phyloP scores from a whole-genome alignment of 2,329 filamentous ascomycete species.

The Colletotrichum sp. region DNA sequence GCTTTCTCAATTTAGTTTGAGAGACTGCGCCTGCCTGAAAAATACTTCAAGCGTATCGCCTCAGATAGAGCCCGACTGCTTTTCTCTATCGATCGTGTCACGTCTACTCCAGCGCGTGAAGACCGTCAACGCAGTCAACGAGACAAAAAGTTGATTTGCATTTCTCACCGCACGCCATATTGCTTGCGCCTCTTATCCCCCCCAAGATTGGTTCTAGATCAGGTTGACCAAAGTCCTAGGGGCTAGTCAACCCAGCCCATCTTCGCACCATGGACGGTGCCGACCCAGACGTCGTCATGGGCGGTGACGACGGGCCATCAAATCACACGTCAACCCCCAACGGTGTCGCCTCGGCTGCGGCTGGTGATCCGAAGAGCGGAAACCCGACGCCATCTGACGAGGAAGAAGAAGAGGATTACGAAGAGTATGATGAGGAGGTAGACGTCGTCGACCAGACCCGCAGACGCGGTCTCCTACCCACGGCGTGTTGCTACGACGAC shows the following conservation, averaged over 20 bases:
- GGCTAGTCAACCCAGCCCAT: neutral
- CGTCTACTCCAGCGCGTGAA: neutral
- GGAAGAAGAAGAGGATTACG: slow-evolving; percentile 37
- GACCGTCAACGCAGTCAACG: neutral
- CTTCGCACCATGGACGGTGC: slow-evolving; percentile 7
- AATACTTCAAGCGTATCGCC: neutral
- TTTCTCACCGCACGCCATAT: neutral
- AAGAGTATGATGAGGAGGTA: slow-evolving; percentile 30
- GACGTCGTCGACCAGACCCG: slow-evolving; percentile 43
- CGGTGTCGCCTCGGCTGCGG: slow-evolving; percentile 27
- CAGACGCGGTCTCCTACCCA: slow-evolving; percentile 63
- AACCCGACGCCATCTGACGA: slow-evolving; percentile 32
- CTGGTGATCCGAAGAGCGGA: slow-evolving; percentile 13
- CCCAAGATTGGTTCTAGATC: neutral
- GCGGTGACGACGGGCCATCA: slow-evolving; percentile 49
- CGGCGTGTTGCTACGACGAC: slow-evolving; percentile 87
- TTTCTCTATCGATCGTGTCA: neutral
- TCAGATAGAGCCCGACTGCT: neutral
- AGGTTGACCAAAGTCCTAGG: neutral
- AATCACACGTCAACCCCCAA: slow-evolving; percentile 44
- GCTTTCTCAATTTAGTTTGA: neutral
- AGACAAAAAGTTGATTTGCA: neutral
- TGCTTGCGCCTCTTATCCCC: neutral
- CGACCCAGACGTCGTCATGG: slow-evolving; percentile 36
- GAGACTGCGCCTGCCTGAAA: neutral